Percentiles rank a stretch among this genome's conserved stretches.
phyloP scores from a whole-genome alignment of 208 protist species.

The Leishmania aethiopica region DNA sequence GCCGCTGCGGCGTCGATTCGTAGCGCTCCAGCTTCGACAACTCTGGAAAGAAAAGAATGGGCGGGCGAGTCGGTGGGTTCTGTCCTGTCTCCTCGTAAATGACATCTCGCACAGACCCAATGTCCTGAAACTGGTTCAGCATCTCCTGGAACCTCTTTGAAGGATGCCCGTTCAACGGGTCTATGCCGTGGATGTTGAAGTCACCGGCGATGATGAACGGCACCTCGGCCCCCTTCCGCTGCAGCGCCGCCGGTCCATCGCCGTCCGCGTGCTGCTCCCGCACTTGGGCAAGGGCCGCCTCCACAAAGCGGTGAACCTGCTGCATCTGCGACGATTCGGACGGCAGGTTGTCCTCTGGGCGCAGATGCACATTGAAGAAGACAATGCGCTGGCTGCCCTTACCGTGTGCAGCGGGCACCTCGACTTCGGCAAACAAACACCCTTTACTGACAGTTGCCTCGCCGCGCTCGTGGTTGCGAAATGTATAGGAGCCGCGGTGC shows the following conservation, averaged over 20 bases:
- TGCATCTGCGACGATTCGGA: constrained; percentile 73
- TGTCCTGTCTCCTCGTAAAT: constrained; percentile 53
- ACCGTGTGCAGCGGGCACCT: constrained; percentile 46
- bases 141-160: constrained; percentile 65
- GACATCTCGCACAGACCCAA: constrained; percentile 69
- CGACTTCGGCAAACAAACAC: constrained; percentile 85
- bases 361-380: constrained; percentile 89
- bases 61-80: constrained; percentile 74
- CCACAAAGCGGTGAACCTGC: constrained; percentile 70
- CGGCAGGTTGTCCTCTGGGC: constrained; percentile 59
- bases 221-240: constrained; percentile 11
- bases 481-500: constrained; percentile 84
- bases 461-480: constrained; percentile 51
- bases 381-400: constrained; percentile 45
- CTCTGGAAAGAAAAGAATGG: constrained; percentile 83
- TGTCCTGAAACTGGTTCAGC: constrained; percentile 58
- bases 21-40: constrained; percentile 73
- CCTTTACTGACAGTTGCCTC: constrained; percentile 60
- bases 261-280: constrained; percentile 15
- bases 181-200: constrained; percentile 86
- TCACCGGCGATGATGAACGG: constrained; percentile 85
- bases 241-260: neutral
- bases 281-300: constrained; percentile 70
- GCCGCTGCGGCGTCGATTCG: constrained; percentile 66
- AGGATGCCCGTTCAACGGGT: constrained; percentile 40